Base-by-base conservation (phyloP, 164 flowering plant genomes). In the Cinnamomum chago region DNA sequence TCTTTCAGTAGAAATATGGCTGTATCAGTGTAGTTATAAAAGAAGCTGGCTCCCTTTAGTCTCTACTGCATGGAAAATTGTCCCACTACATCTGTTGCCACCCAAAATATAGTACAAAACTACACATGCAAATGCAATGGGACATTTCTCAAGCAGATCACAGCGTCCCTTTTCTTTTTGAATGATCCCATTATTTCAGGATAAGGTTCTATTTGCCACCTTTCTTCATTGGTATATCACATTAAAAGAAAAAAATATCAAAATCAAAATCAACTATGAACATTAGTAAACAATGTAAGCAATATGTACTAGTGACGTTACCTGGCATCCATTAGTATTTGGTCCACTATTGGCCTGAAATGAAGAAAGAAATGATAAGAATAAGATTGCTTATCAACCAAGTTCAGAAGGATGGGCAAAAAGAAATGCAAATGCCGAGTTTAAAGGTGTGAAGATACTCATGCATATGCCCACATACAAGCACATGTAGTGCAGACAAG, bases 311-410 rank as follows among this genome's bases (percentile, higher is more conserved):
- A 55, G 60, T 14, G n/a, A 55, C 5, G 60, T 28, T 81, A 95
- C 99, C 99, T 93, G 99, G 71, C 91, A 90, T 10, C 99, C 99
- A 83, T 95, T 95, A 25, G 97, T 84, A 79, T 82, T 83, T 51
- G 90, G 91, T 68, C 99, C 98, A 77, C 98, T 95, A 77, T 95
- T 95, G 73, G 99, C 99, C 99, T 95, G 92, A 84, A 77, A 58
- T 15, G 68, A 69, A 73, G 23, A 25, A 68, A 65, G 28, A 30
- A 71, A 77, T 12, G 60, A 4, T 55, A 20, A 55, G n/a, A 15
- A 55, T 55, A 5, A 55, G 60, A 55, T 17, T 17, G 60, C 60
- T 55, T 15, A 55, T 14, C 60, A 17, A 20, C 60, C 47, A 7
- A 9, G n/a, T 13, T 20, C 60, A 14, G 60, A 55, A 20, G n/a